Percentiles rank a stretch among this genome's conserved stretches.
Conservation (phyloP, 2,329 filamentous ascomycete species). For the Rasamsonia emersonii region DNA sequence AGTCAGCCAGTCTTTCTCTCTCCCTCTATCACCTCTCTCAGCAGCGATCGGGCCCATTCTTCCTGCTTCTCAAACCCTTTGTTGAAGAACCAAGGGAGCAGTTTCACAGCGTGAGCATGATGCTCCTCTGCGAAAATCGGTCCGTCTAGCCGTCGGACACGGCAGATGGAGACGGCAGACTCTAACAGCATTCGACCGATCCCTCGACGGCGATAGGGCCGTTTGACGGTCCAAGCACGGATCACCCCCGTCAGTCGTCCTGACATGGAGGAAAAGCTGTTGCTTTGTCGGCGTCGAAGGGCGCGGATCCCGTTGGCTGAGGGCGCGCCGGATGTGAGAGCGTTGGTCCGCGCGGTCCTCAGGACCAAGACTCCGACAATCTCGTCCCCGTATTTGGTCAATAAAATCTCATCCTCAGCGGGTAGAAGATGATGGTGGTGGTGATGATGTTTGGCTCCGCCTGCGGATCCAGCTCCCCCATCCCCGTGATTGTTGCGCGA, state of each 20-base stretch:
- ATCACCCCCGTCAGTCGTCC: constrained; percentile 42
- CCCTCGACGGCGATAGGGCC: constrained; percentile 60
- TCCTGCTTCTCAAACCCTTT: constrained; percentile 52
- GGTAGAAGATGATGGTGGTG: constrained; percentile 21
- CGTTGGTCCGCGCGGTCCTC: constrained; percentile 14
- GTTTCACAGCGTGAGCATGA: constrained; percentile 62
- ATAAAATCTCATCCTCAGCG: constrained; percentile 53
- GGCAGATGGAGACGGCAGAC: constrained; percentile 61
- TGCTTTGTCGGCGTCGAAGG: constrained; percentile 12
- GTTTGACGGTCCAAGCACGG: constrained; percentile 68
- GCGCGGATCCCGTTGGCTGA: constrained; percentile 12
- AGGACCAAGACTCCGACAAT: constrained; percentile 64
- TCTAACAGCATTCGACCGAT: constrained; percentile 64
- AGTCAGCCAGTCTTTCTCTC: constrained; percentile 8
- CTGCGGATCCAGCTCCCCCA: constrained; percentile 4
- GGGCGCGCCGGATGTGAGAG: constrained; percentile 12
- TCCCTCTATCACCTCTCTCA: constrained; percentile 15
- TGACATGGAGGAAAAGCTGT: constrained; percentile 7
- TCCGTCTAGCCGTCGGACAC: constrained; percentile 60
- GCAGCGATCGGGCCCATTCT: constrained; percentile 40
- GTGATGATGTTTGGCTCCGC: constrained; percentile 20
- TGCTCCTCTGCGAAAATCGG: constrained; percentile 66
- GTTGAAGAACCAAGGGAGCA: constrained; percentile 58
- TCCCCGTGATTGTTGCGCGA: not conserved
- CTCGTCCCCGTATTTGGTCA: constrained; percentile 61